These are phyloP conservation scores for Porcisia hertigi DNA, from an alignment of 208 protist species.

Conservation along the genomic window DNA sequence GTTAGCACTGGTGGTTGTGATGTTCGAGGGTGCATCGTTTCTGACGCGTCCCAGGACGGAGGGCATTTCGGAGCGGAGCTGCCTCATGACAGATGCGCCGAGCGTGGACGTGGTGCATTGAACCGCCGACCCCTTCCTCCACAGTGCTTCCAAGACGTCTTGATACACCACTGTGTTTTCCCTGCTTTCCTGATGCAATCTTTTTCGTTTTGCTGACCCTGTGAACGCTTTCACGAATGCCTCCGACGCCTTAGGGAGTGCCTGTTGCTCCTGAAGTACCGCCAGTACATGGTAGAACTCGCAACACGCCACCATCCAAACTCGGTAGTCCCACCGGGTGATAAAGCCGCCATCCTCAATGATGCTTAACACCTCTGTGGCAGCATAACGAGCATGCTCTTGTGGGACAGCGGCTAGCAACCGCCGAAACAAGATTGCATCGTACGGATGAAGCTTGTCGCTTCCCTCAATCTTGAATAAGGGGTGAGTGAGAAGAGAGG, in stretches of 20 bases:
- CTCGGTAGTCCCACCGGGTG: slow-evolving; percentile 43
- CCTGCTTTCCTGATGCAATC: neutral
- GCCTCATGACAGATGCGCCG: slow-evolving; percentile 8
- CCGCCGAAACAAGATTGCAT: slow-evolving; percentile 14
- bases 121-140: slow-evolving; percentile 15
- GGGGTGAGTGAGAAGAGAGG: neutral
- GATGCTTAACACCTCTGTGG: slow-evolving; percentile 10
- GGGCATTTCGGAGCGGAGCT: slow-evolving; percentile 21
- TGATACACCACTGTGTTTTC: neutral
- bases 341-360: slow-evolving; percentile 12
- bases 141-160: slow-evolving; percentile 1
- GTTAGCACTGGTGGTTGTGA: neutral
- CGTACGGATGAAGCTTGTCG: slow-evolving; percentile 19
- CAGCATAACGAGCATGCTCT: slow-evolving; percentile 15
- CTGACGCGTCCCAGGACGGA: neutral
- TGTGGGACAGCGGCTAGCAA: slow-evolving; percentile 15
- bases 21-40: neutral
- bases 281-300: slow-evolving; percentile 64
- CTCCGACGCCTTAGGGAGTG: slow-evolving; percentile 27
- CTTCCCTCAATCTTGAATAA: slow-evolving; percentile 17
- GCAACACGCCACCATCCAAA: slow-evolving; percentile 60
- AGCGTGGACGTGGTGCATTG: slow-evolving; percentile 16
- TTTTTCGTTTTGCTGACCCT: slow-evolving; percentile 2
- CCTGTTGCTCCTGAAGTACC: slow-evolving; percentile 43
- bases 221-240: slow-evolving; percentile 31